Percentiles rank a stretch among this genome's conserved stretches.
phyloP scores from a whole-genome alignment of 2,329 filamentous ascomycete species.

The Xylaria digitata region DNA sequence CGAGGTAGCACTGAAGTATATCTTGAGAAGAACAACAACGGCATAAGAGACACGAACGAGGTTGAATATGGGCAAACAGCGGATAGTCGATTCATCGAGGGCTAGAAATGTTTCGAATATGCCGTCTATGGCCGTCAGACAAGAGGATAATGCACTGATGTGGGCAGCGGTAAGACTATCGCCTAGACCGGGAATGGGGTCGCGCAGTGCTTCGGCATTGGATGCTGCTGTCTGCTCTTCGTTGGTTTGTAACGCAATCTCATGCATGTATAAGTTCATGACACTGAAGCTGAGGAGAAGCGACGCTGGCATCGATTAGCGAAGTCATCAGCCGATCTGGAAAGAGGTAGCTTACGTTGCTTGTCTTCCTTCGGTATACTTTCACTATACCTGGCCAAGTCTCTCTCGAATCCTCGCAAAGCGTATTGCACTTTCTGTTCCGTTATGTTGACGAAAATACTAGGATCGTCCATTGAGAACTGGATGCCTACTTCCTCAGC shows the following conservation, averaged over 20 bases:
- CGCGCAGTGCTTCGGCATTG: constrained; percentile 58
- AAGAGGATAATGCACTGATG: constrained; percentile 74
- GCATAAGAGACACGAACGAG: constrained; percentile 79
- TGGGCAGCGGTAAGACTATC: constrained; percentile 65
- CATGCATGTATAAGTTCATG: constrained; percentile 78
- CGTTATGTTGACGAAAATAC: constrained; percentile 63
- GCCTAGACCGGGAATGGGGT: constrained; percentile 56
- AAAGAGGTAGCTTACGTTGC: constrained; percentile 61
- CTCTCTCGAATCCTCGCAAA: constrained; percentile 72
- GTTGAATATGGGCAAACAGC: constrained; percentile 75
- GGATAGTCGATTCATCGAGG: constrained; percentile 68
- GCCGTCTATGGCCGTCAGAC: constrained; percentile 72
- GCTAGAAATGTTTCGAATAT: constrained; percentile 73
- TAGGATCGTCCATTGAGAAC: constrained; percentile 74
- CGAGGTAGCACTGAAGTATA: constrained; percentile 74
- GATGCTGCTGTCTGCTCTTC: constrained; percentile 59
- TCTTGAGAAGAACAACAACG: constrained; percentile 77
- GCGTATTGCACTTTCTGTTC: constrained; percentile 74
- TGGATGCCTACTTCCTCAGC: constrained; percentile 76
- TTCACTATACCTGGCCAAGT: constrained; percentile 69
- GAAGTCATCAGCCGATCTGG: constrained; percentile 33
- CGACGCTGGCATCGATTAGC: constrained; percentile 58
- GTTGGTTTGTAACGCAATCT: constrained; percentile 73
- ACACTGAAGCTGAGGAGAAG: constrained; percentile 73
- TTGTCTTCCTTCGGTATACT: constrained; percentile 64